Evolutionary conservation across 164 flowering plant genomes (phyloP).

Genomic region (Macadamia tetraphylla): DNA sequence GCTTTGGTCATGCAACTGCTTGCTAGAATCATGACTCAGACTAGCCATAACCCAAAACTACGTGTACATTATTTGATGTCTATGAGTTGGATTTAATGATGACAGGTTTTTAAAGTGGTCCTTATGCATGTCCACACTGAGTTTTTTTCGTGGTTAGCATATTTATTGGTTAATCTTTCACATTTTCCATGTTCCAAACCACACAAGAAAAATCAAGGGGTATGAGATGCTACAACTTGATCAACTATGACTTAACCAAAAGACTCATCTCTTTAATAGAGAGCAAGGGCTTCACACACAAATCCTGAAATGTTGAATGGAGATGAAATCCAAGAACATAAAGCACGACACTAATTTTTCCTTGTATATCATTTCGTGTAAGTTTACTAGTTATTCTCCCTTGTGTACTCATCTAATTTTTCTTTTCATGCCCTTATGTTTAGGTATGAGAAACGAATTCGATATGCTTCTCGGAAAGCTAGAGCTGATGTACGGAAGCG

Average conservation of each 20-base stretch:
- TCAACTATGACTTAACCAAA: not conserved
- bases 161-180: too few relatives aligned
- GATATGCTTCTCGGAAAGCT: constrained; percentile 22
- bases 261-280: not conserved
- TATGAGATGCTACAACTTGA: not conserved
- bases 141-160: too few relatives aligned
- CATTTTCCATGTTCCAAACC: too few relatives aligned
- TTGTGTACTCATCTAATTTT: not conserved
- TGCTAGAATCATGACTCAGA: too few relatives aligned
- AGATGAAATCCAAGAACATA: not conserved
- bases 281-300: not conserved
- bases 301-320: not conserved
- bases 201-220: not conserved
- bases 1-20: too few relatives aligned
- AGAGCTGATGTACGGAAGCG: constrained; percentile 30
- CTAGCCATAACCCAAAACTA: too few relatives aligned
- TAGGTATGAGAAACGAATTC: constrained; percentile 32
- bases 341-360: not conserved
- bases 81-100: too few relatives aligned
- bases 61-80: too few relatives aligned
- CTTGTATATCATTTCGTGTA: not conserved
- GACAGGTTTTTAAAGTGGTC: too few relatives aligned
- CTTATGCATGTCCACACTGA: too few relatives aligned
- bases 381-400: not conserved
- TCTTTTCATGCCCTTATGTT: not conserved